Percentiles rank a stretch among this genome's conserved stretches.
Conservation (phyloP, 768 basidiomycete genomes). For the Mycena galericulata region DNA sequence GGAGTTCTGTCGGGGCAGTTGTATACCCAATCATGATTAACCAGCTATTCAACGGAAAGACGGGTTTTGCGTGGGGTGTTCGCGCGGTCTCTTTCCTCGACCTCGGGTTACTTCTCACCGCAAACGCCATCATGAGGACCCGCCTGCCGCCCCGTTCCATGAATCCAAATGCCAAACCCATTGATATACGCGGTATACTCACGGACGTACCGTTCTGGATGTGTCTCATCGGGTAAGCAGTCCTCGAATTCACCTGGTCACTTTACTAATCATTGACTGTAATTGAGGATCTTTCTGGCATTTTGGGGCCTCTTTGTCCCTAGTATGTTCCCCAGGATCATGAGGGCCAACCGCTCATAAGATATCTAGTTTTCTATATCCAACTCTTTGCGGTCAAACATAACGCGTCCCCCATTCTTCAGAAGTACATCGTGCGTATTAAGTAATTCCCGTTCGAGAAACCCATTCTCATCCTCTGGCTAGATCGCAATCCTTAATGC, state of each 20-base stretch:
- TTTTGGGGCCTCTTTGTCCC: slow-evolving; percentile 66
- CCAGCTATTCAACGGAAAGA: slow-evolving; percentile 51
- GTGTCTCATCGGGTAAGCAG: slow-evolving; percentile 33
- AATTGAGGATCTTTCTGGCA: too few relatives aligned
- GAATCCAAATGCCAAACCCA: too few relatives aligned
- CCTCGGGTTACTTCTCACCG: slow-evolving; percentile 55
- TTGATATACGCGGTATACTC: slow-evolving; percentile 49
- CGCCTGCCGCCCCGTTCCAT: slow-evolving; percentile 45
- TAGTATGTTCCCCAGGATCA: too few relatives aligned
- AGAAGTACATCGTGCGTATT: slow-evolving; percentile 63
- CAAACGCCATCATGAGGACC: slow-evolving; percentile 59
- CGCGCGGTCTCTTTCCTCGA: slow-evolving; percentile 61
- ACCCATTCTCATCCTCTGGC: too few relatives aligned
- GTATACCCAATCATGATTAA: slow-evolving; percentile 66
- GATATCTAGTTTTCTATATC: slow-evolving; percentile 62
- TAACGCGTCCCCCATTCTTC: slow-evolving; percentile 51
- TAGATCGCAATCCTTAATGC: slow-evolving; percentile 49
- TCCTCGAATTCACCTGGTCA: slow-evolving; percentile 47
- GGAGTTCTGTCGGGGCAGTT: slow-evolving; percentile 62
- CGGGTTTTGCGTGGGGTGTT: slow-evolving; percentile 58
- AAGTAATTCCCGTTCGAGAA: too few relatives aligned
- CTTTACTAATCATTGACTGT: too few relatives aligned
- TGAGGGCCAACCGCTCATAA: too few relatives aligned
- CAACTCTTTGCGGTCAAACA: slow-evolving; percentile 60
- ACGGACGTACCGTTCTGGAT: slow-evolving; percentile 57